These are phyloP conservation scores for Dothideomycetes sp. DNA, from an alignment of 2,329 filamentous ascomycete species.

Conservation along the genomic window DNA sequence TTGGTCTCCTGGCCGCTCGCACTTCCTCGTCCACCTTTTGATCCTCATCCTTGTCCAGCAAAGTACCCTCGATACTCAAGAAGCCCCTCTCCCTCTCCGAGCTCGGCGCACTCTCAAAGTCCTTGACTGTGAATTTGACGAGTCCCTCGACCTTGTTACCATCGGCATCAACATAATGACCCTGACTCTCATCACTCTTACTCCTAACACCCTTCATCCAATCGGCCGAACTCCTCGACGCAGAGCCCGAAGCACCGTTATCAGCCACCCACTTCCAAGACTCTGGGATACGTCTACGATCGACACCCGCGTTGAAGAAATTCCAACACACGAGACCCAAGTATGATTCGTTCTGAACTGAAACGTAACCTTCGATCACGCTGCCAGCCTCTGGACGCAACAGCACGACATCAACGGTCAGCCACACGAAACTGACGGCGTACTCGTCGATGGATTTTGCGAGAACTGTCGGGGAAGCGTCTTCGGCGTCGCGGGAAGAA, in stretches of 20 bases:
- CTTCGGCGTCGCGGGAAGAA: constrained; percentile 28
- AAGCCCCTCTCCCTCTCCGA: constrained; percentile 66
- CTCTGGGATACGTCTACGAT: constrained; percentile 62
- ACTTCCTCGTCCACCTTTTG: constrained; percentile 48
- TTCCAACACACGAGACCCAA: constrained; percentile 84
- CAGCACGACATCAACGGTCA: constrained; percentile 77
- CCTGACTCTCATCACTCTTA: constrained; percentile 47
- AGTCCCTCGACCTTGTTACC: constrained; percentile 62
- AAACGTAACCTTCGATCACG: constrained; percentile 70
- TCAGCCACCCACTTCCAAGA: constrained; percentile 73
- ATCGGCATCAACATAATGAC: constrained; percentile 64
- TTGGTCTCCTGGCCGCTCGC: constrained; percentile 16
- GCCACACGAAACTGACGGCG: constrained; percentile 76
- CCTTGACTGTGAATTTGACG: constrained; percentile 68
- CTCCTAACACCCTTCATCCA: constrained; percentile 12
- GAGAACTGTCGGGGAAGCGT: constrained; percentile 26
- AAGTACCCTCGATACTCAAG: constrained; percentile 79
- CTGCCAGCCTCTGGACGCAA: constrained; percentile 68
- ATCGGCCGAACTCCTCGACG: constrained; percentile 12
- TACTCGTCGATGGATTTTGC: constrained; percentile 62
- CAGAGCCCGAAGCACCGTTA: constrained; percentile 23
- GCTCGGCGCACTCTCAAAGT: constrained; percentile 62
- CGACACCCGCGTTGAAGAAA: constrained; percentile 83
- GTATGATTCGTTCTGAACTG: constrained; percentile 80
- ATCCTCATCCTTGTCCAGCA: constrained; percentile 63